These are phyloP conservation scores for Cryptosporidium parvum DNA, from an alignment of 169 alveolate genomes.

Conservation along the genomic window DNA sequence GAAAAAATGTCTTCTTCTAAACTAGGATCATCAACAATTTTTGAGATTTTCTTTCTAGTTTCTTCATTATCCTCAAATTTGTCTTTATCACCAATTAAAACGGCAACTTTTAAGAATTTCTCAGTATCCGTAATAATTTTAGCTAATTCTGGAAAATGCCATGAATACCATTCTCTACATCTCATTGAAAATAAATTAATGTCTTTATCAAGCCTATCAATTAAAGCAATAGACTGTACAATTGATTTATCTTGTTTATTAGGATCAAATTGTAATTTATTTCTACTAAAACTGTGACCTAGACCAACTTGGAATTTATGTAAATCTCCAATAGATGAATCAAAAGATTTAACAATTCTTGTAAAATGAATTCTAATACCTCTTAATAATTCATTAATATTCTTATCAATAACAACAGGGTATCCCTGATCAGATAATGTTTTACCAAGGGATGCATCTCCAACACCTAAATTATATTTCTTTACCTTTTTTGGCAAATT, in stretches of 20 bases:
- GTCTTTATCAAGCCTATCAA: constrained; percentile 96
- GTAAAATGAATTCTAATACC: constrained; percentile 90
- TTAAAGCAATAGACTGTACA: constrained; percentile 94
- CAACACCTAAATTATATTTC: constrained; percentile 87
- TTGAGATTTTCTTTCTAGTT: constrained; percentile 80
- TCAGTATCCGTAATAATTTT: constrained; percentile 96
- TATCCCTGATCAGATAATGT: constrained; percentile 84
- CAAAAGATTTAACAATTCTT: constrained; percentile 81
- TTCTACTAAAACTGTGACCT: constrained; percentile 95
- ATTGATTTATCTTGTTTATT: constrained; percentile 97
- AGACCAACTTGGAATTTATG: constrained; percentile 93
- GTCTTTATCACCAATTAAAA: constrained; percentile 86
- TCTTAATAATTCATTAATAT: constrained; percentile 87
- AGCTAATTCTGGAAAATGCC: constrained; percentile 99
- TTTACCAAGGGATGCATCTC: constrained; percentile 86
- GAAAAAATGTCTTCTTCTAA: constrained; percentile 89
- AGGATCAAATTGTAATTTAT: constrained; percentile 94
- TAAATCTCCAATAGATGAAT: constrained; percentile 82
- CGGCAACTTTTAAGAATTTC: constrained; percentile 91
- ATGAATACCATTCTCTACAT: constrained; percentile 98
- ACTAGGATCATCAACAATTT: constrained; percentile 90
- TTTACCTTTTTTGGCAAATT: constrained; percentile 88
- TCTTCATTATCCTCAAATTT: constrained; percentile 82
- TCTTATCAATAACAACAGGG: constrained; percentile 84
- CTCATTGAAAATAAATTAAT: constrained; percentile 96